Conservation (phyloP, 1,284 basidiomycete species). For the Naganishia sp. region DNA sequence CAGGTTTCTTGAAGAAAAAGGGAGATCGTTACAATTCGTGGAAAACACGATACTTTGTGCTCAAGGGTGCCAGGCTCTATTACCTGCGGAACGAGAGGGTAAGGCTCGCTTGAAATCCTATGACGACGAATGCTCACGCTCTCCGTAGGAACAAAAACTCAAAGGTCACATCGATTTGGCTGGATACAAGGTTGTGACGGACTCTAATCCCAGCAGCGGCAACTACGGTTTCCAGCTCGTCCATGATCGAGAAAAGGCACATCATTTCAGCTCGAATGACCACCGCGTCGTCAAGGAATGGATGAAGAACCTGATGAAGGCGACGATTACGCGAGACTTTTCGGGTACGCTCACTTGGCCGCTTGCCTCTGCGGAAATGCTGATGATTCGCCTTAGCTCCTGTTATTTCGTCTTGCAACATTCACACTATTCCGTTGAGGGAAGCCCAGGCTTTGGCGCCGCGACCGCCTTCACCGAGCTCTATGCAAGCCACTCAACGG, state of each 20-base stretch:
- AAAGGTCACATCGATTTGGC: slow-evolving; percentile 92
- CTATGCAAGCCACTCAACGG: slow-evolving; percentile 84
- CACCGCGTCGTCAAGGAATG: slow-evolving; percentile 82
- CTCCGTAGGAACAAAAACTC: slow-evolving; percentile 78
- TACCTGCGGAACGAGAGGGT: slow-evolving; percentile 75
- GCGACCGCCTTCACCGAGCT: slow-evolving; percentile 86
- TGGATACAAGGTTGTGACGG: slow-evolving; percentile 91
- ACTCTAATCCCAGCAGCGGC: slow-evolving; percentile 88
- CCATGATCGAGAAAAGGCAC: slow-evolving; percentile 82
- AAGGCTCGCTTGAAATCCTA: slow-evolving; percentile 20
- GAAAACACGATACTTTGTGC: slow-evolving; percentile 91
- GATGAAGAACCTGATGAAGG: slow-evolving; percentile 99
- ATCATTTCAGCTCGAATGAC: slow-evolving; percentile 90
- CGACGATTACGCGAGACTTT: slow-evolving; percentile 91
- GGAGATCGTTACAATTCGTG: slow-evolving; percentile 90
- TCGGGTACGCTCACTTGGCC: slow-evolving; percentile 61
- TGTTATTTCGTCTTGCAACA: slow-evolving; percentile 94
- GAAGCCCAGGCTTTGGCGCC: slow-evolving; percentile 96
- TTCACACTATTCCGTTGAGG: slow-evolving; percentile 90
- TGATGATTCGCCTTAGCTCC: slow-evolving; percentile 62
- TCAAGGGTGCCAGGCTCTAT: slow-evolving; percentile 89
- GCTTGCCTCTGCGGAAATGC: not conserved
- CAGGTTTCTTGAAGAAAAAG: slow-evolving; percentile 94
- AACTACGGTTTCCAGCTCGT: slow-evolving; percentile 94
- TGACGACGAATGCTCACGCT: slow-evolving; percentile 30